Base-by-base conservation (phyloP, 2,329 filamentous ascomycete genomes). In the Aureobasidium vineae region DNA sequence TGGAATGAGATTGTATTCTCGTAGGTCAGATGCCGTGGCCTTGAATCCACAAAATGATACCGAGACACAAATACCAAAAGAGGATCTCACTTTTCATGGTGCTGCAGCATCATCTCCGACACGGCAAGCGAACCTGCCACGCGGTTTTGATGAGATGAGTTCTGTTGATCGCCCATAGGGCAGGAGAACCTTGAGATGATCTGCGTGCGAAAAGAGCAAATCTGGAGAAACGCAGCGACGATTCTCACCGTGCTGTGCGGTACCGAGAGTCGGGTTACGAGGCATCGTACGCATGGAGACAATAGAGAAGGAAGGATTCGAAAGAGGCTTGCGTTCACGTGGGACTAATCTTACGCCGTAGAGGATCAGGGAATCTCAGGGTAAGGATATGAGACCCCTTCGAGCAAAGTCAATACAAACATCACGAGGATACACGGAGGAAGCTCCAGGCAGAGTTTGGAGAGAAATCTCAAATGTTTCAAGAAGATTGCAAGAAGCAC, bases 191-290 rank as follows among this genome's bases (percentile, higher is more conserved):
- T 10, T 7, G 43, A 36, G 41, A 38, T 47, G 57, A 61, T 61
- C 57, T 49, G 21, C 57, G n/a, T 6, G 28, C 15, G n/a, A 4
- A 47, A 26, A 13, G 23, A 49, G 33, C 33, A 36, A 10, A 36
- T 49, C 57, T 61, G 57, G 57, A 61, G 56, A 47, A 21, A 36
- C 33, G 21, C 23, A 45, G 54, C 26, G 54, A 59, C 40, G 53
- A 57, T 57, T 38, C 10, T 36, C 33, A 36, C 33, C 33, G 33
- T 36, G 33, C 33, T 41, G 40, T 23, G 3, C 26, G n/a, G 41
- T 45, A 10, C n/a, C 28, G 21, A 8, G 28, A 31, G 28, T 31
- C 28, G 19, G 41, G 28, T 19, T 47, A 21, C 11, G 26, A 47
- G n/a, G 31, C 21, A 31, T 31, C 28, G 28, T 16, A 47, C 31